Evolutionary conservation across 2,329 filamentous ascomycete genomes (phyloP).

Genomic region (Microcyclospora tardicrescens): DNA sequence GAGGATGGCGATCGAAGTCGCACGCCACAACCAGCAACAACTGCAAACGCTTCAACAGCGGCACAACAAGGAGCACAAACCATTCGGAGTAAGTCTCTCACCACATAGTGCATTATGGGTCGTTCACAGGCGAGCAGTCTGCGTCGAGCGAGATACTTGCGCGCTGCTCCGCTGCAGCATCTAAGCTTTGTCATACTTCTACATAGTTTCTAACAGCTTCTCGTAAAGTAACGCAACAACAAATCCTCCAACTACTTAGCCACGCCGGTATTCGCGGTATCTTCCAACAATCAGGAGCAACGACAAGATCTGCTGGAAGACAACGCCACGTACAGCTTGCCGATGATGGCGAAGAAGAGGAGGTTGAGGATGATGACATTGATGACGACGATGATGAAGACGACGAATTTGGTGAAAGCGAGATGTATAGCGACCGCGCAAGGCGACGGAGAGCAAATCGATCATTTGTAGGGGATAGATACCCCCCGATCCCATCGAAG

Average conservation of each 20-base stretch:
- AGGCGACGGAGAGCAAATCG: constrained; percentile 36
- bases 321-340: constrained; percentile 12
- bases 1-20: constrained; percentile 18
- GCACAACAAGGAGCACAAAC: constrained; percentile 9
- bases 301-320: constrained; percentile 14
- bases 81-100: constrained; percentile 18
- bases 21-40: constrained; percentile 10
- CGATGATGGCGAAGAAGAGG: constrained; percentile 12
- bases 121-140: no score
- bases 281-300: constrained; percentile 26
- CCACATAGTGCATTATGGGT: background rate
- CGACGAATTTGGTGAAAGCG: constrained; percentile 29
- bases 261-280: constrained; percentile 41
- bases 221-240: constrained; percentile 32
- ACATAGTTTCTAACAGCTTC: background rate
- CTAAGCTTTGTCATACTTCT: background rate
- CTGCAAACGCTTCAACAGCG: constrained; percentile 7
- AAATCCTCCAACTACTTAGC: constrained; percentile 43
- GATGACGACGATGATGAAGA: constrained; percentile 22
- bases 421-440: constrained; percentile 25
- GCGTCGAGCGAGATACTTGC: no score
- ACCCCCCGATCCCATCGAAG: constrained; percentile 75
- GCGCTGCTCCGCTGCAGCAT: no score
- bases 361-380: constrained; percentile 22
- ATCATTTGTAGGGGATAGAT: constrained; percentile 38